A percentile compares a stretch with the other conserved stretches of the same genome.
These are phyloP conservation scores for Gryganskiella cystojenkinii DNA, from an alignment of 192 early-diverging fungal species.

Conservation along the genomic window DNA sequence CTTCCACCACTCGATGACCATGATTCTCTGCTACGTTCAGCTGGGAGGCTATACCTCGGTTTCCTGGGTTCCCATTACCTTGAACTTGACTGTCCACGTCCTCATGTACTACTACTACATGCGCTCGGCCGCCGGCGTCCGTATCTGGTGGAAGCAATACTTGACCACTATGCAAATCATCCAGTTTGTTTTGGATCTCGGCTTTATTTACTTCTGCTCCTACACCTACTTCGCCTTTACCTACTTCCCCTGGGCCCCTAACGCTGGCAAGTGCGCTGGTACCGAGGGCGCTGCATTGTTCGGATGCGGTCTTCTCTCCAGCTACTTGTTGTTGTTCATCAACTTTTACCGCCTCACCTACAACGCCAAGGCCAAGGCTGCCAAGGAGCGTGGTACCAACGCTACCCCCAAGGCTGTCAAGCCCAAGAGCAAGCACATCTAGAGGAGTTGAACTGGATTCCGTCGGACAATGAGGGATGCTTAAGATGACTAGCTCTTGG, in stretches of 20 bases:
- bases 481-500: not conserved
- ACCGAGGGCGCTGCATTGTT: slow-evolving; percentile 83
- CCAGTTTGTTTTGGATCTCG: slow-evolving; percentile 91
- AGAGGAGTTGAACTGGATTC: not conserved
- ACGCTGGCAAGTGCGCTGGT: slow-evolving; percentile 77
- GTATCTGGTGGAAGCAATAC: slow-evolving; percentile 95
- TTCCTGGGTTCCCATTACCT: slow-evolving; percentile 81
- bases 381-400: slow-evolving; percentile 45
- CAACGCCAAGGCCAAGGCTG: slow-evolving; percentile 62
- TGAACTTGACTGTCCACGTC: slow-evolving; percentile 91
- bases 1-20: slow-evolving; percentile 93
- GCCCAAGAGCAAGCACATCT: slow-evolving; percentile 53
- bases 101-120: slow-evolving; percentile 95
- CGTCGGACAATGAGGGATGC: not conserved
- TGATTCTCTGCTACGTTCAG: slow-evolving; percentile 87
- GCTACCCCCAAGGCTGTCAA: slow-evolving; percentile 37
- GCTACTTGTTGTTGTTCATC: slow-evolving; percentile 90
- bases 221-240: slow-evolving; percentile 83
- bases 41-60: slow-evolving; percentile 79
- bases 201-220: slow-evolving; percentile 87
- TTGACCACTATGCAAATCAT: slow-evolving; percentile 90
- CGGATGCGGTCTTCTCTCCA: slow-evolving; percentile 81
- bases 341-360: slow-evolving; percentile 92
- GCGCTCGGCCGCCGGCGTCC: slow-evolving; percentile 77
- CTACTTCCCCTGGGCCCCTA: slow-evolving; percentile 71